Percentiles rank a stretch among this genome's conserved stretches.
Conservation (phyloP, 305 asterid genomes). For the Rubia balearica region DNA sequence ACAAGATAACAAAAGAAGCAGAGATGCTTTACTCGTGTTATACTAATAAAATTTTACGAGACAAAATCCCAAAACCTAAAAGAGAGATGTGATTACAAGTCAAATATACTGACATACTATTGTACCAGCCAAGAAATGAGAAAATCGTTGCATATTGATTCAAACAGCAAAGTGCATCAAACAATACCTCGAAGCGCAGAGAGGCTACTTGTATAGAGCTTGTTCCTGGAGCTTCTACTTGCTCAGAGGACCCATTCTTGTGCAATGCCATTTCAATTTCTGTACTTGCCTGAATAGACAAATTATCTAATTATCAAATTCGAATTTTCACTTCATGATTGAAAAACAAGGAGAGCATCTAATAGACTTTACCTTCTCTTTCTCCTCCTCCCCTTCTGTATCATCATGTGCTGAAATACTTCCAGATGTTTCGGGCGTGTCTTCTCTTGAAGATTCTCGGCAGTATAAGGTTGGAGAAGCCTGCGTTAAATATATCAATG, state of each 20-base stretch:
- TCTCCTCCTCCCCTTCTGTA: conserved; percentile 15
- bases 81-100: neutral
- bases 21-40: neutral
- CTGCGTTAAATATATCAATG: conserved; percentile 17
- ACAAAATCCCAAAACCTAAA: neutral
- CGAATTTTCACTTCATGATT: neutral
- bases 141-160: neutral
- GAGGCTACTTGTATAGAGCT: conserved; percentile 33
- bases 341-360: neutral
- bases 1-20: conserved; percentile 4
- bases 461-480: conserved; percentile 14
- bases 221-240: conserved; percentile 27
- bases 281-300: conserved; percentile 27
- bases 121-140: neutral
- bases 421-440: conserved; percentile 17
- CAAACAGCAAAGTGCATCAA: conserved; percentile 16
- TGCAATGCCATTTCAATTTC: conserved; percentile 19
- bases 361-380: conserved; percentile 20
- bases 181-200: conserved; percentile 83
- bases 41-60: neutral
- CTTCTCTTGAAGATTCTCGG: conserved; percentile 20
- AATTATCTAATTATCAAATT: conserved; percentile 7
- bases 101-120: neutral
- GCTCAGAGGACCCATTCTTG: conserved; percentile 26
- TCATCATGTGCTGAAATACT: conserved; percentile 20